A percentile compares a stretch with the other conserved stretches of the same genome.
Conservation (phyloP, 345 rosid genomes). For the Eucalyptus polyanthemos region DNA sequence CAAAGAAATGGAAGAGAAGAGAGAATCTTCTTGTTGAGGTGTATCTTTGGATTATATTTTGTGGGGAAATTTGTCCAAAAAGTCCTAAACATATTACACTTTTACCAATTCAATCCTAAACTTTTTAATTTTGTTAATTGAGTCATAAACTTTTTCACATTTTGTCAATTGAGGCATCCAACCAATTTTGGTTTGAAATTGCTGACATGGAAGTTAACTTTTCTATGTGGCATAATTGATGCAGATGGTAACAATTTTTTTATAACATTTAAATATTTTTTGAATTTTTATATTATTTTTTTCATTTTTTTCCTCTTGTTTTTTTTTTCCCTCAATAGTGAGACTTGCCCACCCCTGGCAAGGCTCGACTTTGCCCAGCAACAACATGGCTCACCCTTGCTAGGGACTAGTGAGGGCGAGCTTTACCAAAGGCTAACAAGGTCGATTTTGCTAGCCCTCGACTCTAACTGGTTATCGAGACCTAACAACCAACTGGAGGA, state of each 20-base stretch:
- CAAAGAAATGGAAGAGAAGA: not conserved
- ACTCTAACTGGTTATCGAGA: rapidly evolving
- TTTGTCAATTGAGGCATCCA: too few relatives aligned
- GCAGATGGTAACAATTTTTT: too few relatives aligned
- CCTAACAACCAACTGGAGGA: not conserved
- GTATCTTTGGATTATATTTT: not conserved
- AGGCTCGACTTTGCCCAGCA: rapidly evolving
- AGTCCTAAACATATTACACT: not conserved
- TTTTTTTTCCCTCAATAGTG: not conserved
- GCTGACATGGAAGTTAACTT: rapidly evolving
- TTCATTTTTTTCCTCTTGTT: too few relatives aligned
- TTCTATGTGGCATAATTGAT: not conserved
- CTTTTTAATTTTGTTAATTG: too few relatives aligned
- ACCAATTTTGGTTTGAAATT: not conserved
- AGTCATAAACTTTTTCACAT: too few relatives aligned
- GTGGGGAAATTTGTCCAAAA: not conserved
- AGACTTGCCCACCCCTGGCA: too few relatives aligned
- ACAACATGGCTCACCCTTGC: too few relatives aligned
- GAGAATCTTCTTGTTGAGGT: not conserved
- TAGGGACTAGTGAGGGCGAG: rapidly evolving
- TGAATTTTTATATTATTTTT: too few relatives aligned
- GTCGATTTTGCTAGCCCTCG: too few relatives aligned
- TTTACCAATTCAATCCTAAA: too few relatives aligned
- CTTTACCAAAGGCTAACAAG: too few relatives aligned
- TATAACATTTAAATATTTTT: too few relatives aligned